phyloP scores from a whole-genome alignment of 2,329 filamentous ascomycete genomes.

The Penicillium polonicum region DNA sequence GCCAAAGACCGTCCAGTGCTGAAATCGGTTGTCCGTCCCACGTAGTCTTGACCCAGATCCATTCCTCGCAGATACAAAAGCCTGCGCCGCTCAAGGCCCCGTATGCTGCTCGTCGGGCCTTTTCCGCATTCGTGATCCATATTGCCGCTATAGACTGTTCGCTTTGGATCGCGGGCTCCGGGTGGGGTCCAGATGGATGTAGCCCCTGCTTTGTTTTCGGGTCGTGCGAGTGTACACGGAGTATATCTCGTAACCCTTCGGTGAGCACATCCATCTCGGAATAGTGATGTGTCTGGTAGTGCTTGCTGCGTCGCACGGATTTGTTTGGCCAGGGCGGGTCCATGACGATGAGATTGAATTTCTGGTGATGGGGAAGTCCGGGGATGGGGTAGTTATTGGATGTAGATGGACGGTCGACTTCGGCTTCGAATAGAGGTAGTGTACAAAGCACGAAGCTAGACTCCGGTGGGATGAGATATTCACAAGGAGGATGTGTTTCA shows the following conservation, averaged over 20 bases:
- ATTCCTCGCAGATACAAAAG: constrained; percentile 57
- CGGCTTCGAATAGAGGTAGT: constrained; percentile 28
- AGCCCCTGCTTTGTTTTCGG: constrained; percentile 28
- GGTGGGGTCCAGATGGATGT: constrained; percentile 11
- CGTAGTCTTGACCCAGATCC: constrained; percentile 64
- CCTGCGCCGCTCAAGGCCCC: constrained; percentile 46
- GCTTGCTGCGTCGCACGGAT: constrained; percentile 54
- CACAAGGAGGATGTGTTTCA: constrained; percentile 15
- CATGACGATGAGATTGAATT: constrained; percentile 60
- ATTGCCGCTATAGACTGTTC: constrained; percentile 50
- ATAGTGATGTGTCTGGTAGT: constrained; percentile 45
- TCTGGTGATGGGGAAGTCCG: constrained; percentile 26
- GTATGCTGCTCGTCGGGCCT: constrained; percentile 49
- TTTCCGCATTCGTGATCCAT: constrained; percentile 62
- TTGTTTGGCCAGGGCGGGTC: constrained; percentile 66
- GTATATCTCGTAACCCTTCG: constrained; percentile 42
- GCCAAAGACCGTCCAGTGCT: constrained; percentile 53
- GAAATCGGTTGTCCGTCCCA: constrained; percentile 53
- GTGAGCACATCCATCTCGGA: constrained; percentile 31
- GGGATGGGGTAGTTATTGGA: constrained; percentile 24
- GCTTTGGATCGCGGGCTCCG: background rate
- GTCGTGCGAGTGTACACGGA: constrained; percentile 45
- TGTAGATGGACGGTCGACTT: background rate
- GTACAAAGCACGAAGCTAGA: constrained; percentile 49
- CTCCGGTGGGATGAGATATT: constrained; percentile 48